A percentile compares a stretch with the other conserved stretches of the same genome.
Evolutionary conservation across 108 stramenopile species (phyloP).

Genomic region (Fragilaria crotonensis): DNA sequence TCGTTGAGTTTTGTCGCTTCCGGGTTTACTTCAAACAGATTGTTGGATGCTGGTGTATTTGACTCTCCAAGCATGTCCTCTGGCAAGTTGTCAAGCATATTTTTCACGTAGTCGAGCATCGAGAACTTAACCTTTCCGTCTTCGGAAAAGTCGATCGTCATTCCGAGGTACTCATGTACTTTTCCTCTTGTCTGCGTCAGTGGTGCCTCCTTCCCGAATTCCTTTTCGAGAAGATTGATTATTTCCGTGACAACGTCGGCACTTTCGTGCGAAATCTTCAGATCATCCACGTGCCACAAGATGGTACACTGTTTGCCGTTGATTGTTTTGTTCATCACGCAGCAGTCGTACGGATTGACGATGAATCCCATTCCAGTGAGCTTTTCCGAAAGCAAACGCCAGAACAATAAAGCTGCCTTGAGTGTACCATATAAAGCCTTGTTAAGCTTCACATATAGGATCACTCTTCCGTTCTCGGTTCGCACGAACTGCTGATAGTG

Average conservation of each 20-base stretch:
- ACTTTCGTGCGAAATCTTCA: conserved; percentile 27
- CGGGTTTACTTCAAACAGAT: conserved; percentile 27
- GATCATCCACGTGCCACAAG: no score
- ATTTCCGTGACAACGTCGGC: conserved; percentile 3
- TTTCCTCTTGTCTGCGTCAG: conserved; percentile 6
- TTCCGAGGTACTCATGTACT: conserved; percentile 25
- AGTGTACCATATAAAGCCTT: conserved; percentile 22
- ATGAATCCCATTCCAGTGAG: conserved; percentile 18
- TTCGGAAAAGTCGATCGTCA: conserved; percentile 1
- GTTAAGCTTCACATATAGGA: conserved; percentile 14
- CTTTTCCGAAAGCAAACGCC: background rate
- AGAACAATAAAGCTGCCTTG: conserved; percentile 14
- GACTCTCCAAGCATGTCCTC: conserved; percentile 10
- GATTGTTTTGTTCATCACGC: conserved; percentile 27
- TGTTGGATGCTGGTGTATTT: conserved; percentile 20
- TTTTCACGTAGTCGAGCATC: conserved; percentile 13
- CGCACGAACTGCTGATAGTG: conserved; percentile 6
- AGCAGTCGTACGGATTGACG: conserved; percentile 36
- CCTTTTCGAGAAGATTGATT: conserved; percentile 3
- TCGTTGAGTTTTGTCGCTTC: background rate
- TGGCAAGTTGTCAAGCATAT: conserved; percentile 10
- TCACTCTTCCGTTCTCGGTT: conserved; percentile 8
- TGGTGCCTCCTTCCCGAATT: conserved; percentile 14
- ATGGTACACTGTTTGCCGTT: conserved; percentile 15
- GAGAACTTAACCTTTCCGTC: conserved; percentile 5